phyloP scores from a whole-genome alignment of 1,284 basidiomycete genomes.

The Tylopilus sp. region DNA sequence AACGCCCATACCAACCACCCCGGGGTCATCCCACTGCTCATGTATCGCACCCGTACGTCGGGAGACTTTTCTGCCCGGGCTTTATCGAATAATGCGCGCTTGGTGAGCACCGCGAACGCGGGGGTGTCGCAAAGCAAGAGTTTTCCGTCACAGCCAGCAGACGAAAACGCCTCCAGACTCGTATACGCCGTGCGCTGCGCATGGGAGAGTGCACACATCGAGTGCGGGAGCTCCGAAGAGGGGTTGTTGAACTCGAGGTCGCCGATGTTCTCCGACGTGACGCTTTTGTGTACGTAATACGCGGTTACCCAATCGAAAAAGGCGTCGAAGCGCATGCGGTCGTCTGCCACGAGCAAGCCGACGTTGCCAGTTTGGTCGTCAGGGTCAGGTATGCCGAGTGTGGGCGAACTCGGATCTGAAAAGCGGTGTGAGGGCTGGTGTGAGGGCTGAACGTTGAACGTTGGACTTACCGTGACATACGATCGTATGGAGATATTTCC shows the following conservation, averaged over 20 bases:
- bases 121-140: constrained; percentile 10
- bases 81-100: constrained; percentile 26
- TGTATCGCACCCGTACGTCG: constrained; percentile 20
- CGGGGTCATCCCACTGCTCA: constrained; percentile 16
- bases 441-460: too few species aligned
- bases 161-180: constrained; percentile 3
- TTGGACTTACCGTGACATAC: constrained; percentile 22
- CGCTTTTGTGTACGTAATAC: constrained; percentile 19
- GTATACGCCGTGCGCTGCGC: constrained; percentile 19
- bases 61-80: constrained; percentile 16
- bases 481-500: constrained; percentile 25
- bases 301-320: constrained; percentile 17
- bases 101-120: constrained; percentile 6
- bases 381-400: constrained; percentile 5
- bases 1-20: constrained; percentile 19
- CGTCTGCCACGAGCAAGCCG: constrained; percentile 8
- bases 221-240: constrained; percentile 3
- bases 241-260: constrained; percentile 22
- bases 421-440: background rate
- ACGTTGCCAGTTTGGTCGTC: background rate
- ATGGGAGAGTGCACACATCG: constrained; percentile 18
- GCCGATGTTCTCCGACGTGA: constrained; percentile 17
- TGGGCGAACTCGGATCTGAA: constrained; percentile 8
- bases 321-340: constrained; percentile 12
- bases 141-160: constrained; percentile 10